Percentiles rank a stretch among this genome's conserved stretches.
Evolutionary conservation across 805 yeast species (phyloP).

Genomic region (Pichia gijzeniarum): DNA sequence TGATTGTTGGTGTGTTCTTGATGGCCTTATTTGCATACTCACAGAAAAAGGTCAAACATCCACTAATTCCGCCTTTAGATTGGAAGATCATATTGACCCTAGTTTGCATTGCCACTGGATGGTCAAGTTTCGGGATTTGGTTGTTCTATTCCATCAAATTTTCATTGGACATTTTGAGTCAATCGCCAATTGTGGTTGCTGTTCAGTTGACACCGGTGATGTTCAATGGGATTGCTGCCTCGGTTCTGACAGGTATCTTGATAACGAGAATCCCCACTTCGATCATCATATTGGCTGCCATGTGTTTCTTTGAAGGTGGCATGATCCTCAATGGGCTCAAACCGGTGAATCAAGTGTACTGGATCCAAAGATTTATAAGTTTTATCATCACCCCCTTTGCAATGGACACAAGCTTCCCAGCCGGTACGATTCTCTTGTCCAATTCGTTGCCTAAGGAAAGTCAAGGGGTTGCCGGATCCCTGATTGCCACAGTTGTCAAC

Average conservation of each 20-base stretch:
- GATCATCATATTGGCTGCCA: slow-evolving; percentile 42
- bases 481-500: slow-evolving; percentile 63
- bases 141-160: slow-evolving; percentile 56
- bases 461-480: slow-evolving; percentile 76
- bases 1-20: slow-evolving; percentile 42
- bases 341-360: slow-evolving; percentile 56
- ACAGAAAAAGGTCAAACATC: slow-evolving; percentile 35
- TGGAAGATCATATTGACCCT: slow-evolving; percentile 43
- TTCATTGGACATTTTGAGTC: slow-evolving; percentile 42
- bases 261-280: slow-evolving; percentile 45
- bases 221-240: slow-evolving; percentile 50
- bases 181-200: slow-evolving; percentile 41
- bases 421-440: slow-evolving; percentile 58
- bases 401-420: slow-evolving; percentile 75
- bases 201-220: slow-evolving; percentile 41
- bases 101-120: slow-evolving; percentile 50
- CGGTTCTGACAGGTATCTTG: slow-evolving; percentile 43
- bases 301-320: slow-evolving; percentile 51
- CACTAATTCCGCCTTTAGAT: slow-evolving; percentile 36
- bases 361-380: slow-evolving; percentile 50
- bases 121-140: slow-evolving; percentile 78
- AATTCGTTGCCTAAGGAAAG: slow-evolving; percentile 52
- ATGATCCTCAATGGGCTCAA: slow-evolving; percentile 44
- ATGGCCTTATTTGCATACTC: slow-evolving; percentile 40
- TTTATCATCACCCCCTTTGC: slow-evolving; percentile 58